A percentile compares a stretch with the other conserved stretches of the same genome.
Evolutionary conservation across 2,329 filamentous ascomycete species (phyloP).

Genomic region (Pestalotiopsis sp.): DNA sequence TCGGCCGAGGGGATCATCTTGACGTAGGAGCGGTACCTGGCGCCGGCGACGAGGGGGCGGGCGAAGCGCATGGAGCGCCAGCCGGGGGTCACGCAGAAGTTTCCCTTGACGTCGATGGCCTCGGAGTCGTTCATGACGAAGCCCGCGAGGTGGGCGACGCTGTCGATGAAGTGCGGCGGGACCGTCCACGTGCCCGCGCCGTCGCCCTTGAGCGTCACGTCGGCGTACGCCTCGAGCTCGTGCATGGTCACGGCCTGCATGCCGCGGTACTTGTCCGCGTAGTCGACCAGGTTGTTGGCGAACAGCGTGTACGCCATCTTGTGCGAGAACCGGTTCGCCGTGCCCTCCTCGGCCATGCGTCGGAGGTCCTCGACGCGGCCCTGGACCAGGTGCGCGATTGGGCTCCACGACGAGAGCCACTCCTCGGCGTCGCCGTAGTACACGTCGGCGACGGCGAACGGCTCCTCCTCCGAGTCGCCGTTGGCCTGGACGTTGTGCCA

Average conservation of each 20-base stretch:
- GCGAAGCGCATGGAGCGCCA: constrained; percentile 36
- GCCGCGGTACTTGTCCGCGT: constrained; percentile 36
- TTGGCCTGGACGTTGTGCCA: neutral
- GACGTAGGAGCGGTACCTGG: constrained; percentile 37
- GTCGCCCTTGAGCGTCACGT: constrained; percentile 32
- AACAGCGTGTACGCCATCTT: constrained; percentile 64
- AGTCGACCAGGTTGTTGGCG: constrained; percentile 36
- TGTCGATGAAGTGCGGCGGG: constrained; percentile 40
- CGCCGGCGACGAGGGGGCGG: constrained; percentile 29
- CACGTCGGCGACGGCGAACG: constrained; percentile 52
- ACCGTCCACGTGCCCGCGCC: constrained; percentile 38
- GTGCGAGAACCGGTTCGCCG: constrained; percentile 61
- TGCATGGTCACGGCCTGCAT: constrained; percentile 41
- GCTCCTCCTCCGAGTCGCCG: constrained; percentile 18
- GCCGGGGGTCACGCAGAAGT: constrained; percentile 39
- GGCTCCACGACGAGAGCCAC: constrained; percentile 55
- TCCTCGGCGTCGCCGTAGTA: constrained; percentile 50
- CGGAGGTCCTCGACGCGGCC: constrained; percentile 45
- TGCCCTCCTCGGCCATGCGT: constrained; percentile 54
- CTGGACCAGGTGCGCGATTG: constrained; percentile 58
- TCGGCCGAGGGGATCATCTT: constrained; percentile 36
- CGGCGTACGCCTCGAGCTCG: constrained; percentile 32
- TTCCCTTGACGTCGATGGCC: constrained; percentile 29
- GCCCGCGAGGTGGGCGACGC: constrained; percentile 38
- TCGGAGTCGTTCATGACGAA: constrained; percentile 42